Conservation (phyloP, 192 early-diverging fungal species). For the Oehlia diaphana region DNA sequence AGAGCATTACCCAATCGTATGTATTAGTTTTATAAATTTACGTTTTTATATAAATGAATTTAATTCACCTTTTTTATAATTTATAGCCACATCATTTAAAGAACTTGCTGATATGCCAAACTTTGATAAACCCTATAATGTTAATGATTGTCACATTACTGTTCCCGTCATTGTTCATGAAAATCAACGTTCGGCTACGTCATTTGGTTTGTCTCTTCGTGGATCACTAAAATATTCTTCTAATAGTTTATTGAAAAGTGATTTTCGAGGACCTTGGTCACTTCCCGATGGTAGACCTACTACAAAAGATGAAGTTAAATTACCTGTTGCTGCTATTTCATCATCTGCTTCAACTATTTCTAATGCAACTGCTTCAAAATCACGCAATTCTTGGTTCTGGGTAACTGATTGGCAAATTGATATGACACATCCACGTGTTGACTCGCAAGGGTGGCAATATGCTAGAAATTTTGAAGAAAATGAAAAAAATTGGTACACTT, state of each 20-base stretch:
- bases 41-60: neutral
- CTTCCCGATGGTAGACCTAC: slow-evolving; percentile 51
- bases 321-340: slow-evolving; percentile 41
- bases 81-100: neutral
- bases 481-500: slow-evolving; percentile 53
- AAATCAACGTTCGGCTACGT: slow-evolving; percentile 61
- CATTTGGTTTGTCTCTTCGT: slow-evolving; percentile 48
- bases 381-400: slow-evolving; percentile 69
- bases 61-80: neutral
- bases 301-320: slow-evolving; percentile 50
- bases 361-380: slow-evolving; percentile 23
- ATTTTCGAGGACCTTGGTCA: slow-evolving; percentile 65
- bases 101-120: slow-evolving; percentile 28
- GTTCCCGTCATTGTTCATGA: slow-evolving; percentile 65
- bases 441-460: slow-evolving; percentile 77
- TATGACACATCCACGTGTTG: slow-evolving; percentile 54
- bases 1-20: slow-evolving; percentile 8
- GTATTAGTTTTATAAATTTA: neutral
- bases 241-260: slow-evolving; percentile 45
- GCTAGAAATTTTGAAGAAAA: slow-evolving; percentile 55
- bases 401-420: slow-evolving; percentile 81
- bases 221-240: slow-evolving; percentile 54
- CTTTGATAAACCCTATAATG: slow-evolving; percentile 42
- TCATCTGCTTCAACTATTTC: slow-evolving; percentile 27
- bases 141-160: slow-evolving; percentile 53